These are phyloP conservation scores for Cynanchum wilfordii DNA, from an alignment of 257 asterid species.

Conservation along the genomic window DNA sequence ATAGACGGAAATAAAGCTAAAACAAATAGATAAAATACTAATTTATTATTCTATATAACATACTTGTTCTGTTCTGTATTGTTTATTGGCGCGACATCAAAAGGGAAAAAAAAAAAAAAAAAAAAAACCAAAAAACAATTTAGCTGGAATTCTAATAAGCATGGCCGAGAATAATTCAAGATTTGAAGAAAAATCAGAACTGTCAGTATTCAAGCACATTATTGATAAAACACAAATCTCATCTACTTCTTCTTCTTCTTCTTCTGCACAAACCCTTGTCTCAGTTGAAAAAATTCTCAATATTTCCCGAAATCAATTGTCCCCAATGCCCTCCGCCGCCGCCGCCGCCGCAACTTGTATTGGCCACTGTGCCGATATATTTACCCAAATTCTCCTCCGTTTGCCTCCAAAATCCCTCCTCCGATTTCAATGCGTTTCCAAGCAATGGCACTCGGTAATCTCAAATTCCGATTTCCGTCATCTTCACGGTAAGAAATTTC, in stretches of 20 bases:
- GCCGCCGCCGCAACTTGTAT: not conserved
- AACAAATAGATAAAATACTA: too few species aligned
- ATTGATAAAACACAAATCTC: not conserved
- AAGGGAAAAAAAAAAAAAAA: too few species aligned
- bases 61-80: too few species aligned
- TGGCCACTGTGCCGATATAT: constrained; percentile 8
- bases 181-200: not conserved
- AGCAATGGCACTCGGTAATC: too few species aligned
- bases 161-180: not conserved
- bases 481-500: constrained; percentile 2
- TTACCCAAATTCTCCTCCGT: constrained; percentile 9
- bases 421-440: too few species aligned
- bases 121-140: too few species aligned
- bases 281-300: not conserved
- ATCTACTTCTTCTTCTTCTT: too few species aligned
- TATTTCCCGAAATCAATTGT: not conserved
- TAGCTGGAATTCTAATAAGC: not conserved
- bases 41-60: too few species aligned
- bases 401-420: constrained; percentile 18
- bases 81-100: too few species aligned
- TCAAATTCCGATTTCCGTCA: constrained; percentile 5
- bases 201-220: not conserved
- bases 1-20: too few species aligned
- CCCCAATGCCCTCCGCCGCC: not conserved
- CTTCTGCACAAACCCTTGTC: not conserved